A percentile compares a stretch with the other conserved stretches of the same genome.
phyloP scores from a whole-genome alignment of 305 asterid genomes.

The Andrographis paniculata region DNA sequence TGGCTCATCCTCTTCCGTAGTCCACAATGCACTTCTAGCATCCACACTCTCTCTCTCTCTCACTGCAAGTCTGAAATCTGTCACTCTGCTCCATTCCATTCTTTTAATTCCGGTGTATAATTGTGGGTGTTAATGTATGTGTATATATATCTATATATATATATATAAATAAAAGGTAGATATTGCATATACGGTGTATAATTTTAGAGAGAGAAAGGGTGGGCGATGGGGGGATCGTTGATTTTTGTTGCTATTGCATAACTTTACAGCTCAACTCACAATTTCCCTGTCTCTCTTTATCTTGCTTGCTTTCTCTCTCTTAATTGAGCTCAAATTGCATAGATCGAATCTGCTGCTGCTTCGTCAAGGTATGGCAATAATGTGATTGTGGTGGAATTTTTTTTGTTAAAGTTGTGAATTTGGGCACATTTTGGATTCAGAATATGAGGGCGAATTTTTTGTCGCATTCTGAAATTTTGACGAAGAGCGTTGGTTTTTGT shows the following conservation, averaged over 20 bases:
- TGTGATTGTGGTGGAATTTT: background rate
- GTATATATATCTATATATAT: too few relatives aligned
- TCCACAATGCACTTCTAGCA: slow-evolving; percentile 14
- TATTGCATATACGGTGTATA: slow-evolving; percentile 7
- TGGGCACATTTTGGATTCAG: background rate
- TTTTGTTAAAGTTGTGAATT: background rate
- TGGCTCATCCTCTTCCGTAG: slow-evolving; percentile 10
- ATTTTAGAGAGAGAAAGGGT: slow-evolving; percentile 27
- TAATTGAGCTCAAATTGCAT: slow-evolving; percentile 17
- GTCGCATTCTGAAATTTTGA: too few relatives aligned
- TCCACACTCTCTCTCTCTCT: slow-evolving; percentile 12
- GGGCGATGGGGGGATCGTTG: slow-evolving; percentile 13
- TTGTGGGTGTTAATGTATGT: background rate
- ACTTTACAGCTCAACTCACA: slow-evolving; percentile 20
- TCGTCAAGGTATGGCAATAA: slow-evolving; percentile 14
- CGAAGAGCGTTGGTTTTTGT: too few relatives aligned
- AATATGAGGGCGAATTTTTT: background rate
- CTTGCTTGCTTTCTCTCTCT: slow-evolving; percentile 3
- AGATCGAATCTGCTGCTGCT: slow-evolving; percentile 24
- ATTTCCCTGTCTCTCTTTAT: slow-evolving; percentile 3
- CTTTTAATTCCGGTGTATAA: background rate
- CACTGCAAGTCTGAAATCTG: slow-evolving; percentile 19
- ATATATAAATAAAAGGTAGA: background rate
- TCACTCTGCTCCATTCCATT: slow-evolving; percentile 17
- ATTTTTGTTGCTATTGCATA: slow-evolving; percentile 17